Evolutionary conservation across 192 early-diverging fungal genomes (phyloP), one percentile per base, ranked within the genome.

Genomic region (Oehlia diaphana): DNA sequence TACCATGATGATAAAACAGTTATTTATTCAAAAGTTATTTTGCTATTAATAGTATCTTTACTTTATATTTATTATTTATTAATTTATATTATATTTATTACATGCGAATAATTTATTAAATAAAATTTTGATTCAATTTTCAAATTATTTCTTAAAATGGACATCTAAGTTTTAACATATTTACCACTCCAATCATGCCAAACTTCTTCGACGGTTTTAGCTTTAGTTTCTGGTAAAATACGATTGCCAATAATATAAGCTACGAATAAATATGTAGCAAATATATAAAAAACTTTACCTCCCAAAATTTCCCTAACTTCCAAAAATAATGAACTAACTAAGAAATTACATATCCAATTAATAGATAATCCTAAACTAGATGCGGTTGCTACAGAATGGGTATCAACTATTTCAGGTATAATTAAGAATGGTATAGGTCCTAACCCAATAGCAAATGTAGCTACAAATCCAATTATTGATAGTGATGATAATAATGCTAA

Each of bases 361-460:
- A 89, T 74, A 1, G 92, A 86, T 19, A 92, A 78, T 3, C 89
- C 92, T 76, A 92, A 74, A 2, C 92, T 89, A 28, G 88, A 86
- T 2, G 93, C 92, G 76, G 88, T 90, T 23, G 91, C 90, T 6
- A 90, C 87, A 0, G 88, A 92, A 26, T 83, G 82, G 26, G 91
- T 92, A n/a, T 92, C 92, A 2, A 94, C 89, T 16, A 94, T 76
- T 83, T 94, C 93, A 19, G 92, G 91, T 8, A 90, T 89, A 21
- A 92, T 90, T 37, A 94, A 75, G 63, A 93, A 97, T 3, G 96
- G 93, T 72, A 97, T 94, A n/a, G 93, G 92, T 4, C 96, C 96
- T 9, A 91, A 82, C 62, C 89, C 96, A 77, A 93, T 86, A 12
- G 89, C 94, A 88, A 92, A 97, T 12, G 90, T 81, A 2, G 90